Base-by-base conservation (phyloP, 192 early-diverging fungal genomes). In the Rhizophagus clarus region DNA sequence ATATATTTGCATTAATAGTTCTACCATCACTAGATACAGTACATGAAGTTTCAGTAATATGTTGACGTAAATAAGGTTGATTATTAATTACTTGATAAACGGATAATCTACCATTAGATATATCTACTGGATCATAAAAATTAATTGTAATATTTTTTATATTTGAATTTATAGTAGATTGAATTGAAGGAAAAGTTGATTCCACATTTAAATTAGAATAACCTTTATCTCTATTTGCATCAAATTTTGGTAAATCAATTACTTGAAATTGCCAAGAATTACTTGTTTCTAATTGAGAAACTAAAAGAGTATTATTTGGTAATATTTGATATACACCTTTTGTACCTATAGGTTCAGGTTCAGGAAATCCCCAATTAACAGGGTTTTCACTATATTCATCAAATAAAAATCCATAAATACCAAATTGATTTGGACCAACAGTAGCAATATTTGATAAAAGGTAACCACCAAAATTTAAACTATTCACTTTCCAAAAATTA, bases 51-150 rank as follows among this genome's bases (percentile, higher is more conserved):
- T 32, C 26, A 10, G 60, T 15, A 42, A 64, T 45, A 1, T 22
- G 24, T 66, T 77, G 75, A 28, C 75, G 75, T 34, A 77, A 34
- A 40, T 40, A 40, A 40, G 37, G 0, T 40, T 40, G 0, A 37
- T 7, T 64, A 37, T 3, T 9, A 51, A 37, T 37, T 20, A n/a
- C 26, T 77, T 77, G 75, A 40, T 47, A 77, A 22, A 77, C 66
- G 14, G 75, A 77, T 1, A 77, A 40, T 11, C 31, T 47, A 42
- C 34, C 62, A 67, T 5, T 0, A 2, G 62, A 77, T 11, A 24
- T 24, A 17, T 9, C 34, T 6, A 77, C 37, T 40, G 29, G 31
- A 34, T 64, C 3, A 26, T 1, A 22, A 64, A 77, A 77, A 12
- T 12, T 66, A 10, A 77, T 37, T 12, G 20, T 66, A 47, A 77